Base-by-base conservation (phyloP, 1,139 yeast species). In the Meyerozyma elateridarum region DNA sequence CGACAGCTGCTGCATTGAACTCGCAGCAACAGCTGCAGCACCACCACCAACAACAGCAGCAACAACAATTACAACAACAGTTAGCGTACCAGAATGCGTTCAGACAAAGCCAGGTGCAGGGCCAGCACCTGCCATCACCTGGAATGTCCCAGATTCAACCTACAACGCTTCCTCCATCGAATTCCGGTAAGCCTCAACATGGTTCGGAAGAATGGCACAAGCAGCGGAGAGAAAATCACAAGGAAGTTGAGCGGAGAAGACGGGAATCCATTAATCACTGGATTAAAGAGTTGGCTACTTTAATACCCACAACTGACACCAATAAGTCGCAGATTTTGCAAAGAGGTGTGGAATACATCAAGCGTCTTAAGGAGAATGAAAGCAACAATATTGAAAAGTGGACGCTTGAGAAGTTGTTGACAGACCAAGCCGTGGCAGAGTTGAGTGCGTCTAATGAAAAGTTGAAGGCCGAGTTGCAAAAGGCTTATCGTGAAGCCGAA, bases 181-280 rank as follows among this genome's bases (percentile, higher is more conserved):
- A 74, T 11, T 38, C 49, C n/a, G 45, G 42, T 32, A 69, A 67
- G 55, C 79, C 69, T 47, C 66, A 49, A 49, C 84, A 78, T 35
- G 87, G 87, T 8, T 64, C 85, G 14, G 93, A 83, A 19, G 96
- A 85, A 56, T 88, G 96, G 95, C 89, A 83, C 53, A 75, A 75
- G 45, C 75, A 77, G 53, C 76, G 96, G 47, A 80, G 85, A 48
- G 85, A 85, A 48, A 89, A 87, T 57, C 99, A 91, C 64, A 91
- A 91, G 60, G 98, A 93, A 61, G 98, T 91, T 19, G 99, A 91
- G 63, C 76, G 96, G 52, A 79, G 97, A 49, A 80, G 99, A 54
- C 78, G 99, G 50, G 96, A 91, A 54, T 79, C 83, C 31, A 91
- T 91, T 54, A 91, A 89, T 59, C 70, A 73, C 32, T 97, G 97